A percentile compares a stretch with the other conserved stretches of the same genome.
Conservation (phyloP, 441 rosid genomes). For the Manihot esculenta region DNA sequence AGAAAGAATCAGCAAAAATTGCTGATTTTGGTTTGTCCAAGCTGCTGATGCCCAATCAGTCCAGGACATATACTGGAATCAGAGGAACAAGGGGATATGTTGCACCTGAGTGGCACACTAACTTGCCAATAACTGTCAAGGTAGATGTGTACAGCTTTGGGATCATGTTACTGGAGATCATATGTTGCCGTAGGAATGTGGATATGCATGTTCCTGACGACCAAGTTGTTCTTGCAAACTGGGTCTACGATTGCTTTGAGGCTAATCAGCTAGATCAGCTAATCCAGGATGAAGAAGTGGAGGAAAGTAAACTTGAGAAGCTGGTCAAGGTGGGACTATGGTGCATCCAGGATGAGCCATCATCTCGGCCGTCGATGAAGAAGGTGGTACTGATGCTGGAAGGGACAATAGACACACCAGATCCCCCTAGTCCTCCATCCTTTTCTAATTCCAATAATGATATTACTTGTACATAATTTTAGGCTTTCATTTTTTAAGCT, state of each 20-base stretch:
- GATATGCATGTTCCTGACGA: conserved; percentile 9
- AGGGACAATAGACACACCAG: conserved; percentile 28
- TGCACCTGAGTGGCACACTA: conserved; percentile 24
- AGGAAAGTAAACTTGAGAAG: conserved; percentile 2
- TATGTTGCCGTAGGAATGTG: conserved; percentile 21
- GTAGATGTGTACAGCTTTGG: conserved; percentile 25
- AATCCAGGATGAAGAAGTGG: neutral
- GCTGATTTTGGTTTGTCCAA: conserved; percentile 25
- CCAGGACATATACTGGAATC: conserved; percentile 11
- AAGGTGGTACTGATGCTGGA: conserved; percentile 42
- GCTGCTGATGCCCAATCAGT: conserved; percentile 24
- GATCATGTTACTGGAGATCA: conserved; percentile 19
- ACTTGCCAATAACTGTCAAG: conserved; percentile 20
- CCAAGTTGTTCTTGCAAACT: conserved; percentile 11
- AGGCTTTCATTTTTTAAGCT: too few relatives aligned
- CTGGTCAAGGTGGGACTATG: conserved; percentile 19
- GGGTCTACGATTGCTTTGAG: conserved; percentile 17
- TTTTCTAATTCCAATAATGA: neutral
- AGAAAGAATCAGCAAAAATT: conserved; percentile 16
- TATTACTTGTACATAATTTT: too few relatives aligned
- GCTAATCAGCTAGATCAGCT: conserved; percentile 9
- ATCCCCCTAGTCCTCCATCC: conserved; percentile 27
- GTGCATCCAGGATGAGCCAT: conserved; percentile 36
- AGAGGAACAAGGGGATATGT: conserved; percentile 28
- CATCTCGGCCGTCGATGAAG: conserved; percentile 37